Evolutionary conservation across 1,139 yeast species (phyloP).

Genomic region (Kurtzmaniella quercitrusa): DNA sequence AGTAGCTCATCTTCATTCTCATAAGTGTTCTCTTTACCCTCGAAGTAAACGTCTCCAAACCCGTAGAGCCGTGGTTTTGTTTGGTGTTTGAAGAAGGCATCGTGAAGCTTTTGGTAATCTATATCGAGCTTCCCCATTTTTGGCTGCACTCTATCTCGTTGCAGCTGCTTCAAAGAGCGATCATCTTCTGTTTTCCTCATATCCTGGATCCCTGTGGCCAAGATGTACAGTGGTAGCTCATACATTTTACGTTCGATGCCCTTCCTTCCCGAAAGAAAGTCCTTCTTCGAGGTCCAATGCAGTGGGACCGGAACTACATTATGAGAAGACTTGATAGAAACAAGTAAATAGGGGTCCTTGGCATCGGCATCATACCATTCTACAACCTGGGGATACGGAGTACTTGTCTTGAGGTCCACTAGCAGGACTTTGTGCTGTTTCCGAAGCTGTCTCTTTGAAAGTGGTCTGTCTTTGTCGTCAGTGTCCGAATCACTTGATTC

Average conservation of each 20-base stretch:
- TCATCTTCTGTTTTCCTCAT: conserved; percentile 68
- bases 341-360: conserved; percentile 64
- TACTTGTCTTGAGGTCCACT: conserved; percentile 59
- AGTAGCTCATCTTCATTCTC: conserved; percentile 32
- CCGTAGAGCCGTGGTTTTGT: conserved; percentile 64
- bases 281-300: conserved; percentile 82
- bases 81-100: conserved; percentile 83
- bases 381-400: conserved; percentile 64
- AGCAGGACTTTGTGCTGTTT: conserved; percentile 58
- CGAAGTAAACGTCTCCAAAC: conserved; percentile 78
- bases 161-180: conserved; percentile 61
- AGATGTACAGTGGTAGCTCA: conserved; percentile 71
- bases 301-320: conserved; percentile 75
- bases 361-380: conserved; percentile 91
- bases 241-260: conserved; percentile 74
- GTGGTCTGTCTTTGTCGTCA: conserved; percentile 5
- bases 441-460: conserved; percentile 42
- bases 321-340: conserved; percentile 59
- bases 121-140: conserved; percentile 83
- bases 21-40: conserved; percentile 63
- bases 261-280: conserved; percentile 67
- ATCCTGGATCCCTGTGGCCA: conserved; percentile 81
- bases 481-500: conserved; percentile 2
- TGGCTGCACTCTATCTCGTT: conserved; percentile 85
- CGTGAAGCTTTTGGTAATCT: conserved; percentile 77